Percentiles rank a stretch among this genome's conserved stretches.
Evolutionary conservation across 208 protist species (phyloP).

Genomic region (Endotrypanum monterogeii): DNA sequence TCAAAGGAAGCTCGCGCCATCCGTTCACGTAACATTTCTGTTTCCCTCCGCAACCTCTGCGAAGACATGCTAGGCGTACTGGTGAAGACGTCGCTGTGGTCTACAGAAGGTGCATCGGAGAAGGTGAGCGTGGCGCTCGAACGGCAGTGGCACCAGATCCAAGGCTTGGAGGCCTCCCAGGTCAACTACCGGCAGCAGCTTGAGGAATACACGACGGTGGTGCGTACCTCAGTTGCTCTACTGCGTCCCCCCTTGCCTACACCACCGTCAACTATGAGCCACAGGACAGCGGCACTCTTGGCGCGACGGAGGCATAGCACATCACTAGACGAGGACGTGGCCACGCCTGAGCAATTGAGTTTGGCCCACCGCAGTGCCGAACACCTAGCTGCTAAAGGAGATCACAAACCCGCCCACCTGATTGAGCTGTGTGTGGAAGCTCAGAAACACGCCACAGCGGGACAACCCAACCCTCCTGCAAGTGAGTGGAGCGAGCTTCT

Average conservation of each 20-base stretch:
- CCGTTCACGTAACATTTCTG: conserved; percentile 20
- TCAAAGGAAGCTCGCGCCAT: conserved; percentile 11
- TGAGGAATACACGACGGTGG: conserved; percentile 19
- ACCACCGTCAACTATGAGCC: not conserved
- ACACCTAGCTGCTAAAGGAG: conserved; percentile 15
- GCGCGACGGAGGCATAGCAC: conserved; percentile 7
- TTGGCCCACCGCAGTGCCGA: conserved; percentile 22
- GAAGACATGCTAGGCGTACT: conserved; percentile 52
- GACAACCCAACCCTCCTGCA: conserved; percentile 23
- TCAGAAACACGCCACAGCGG: conserved; percentile 1
- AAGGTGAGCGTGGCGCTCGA: conserved; percentile 50
- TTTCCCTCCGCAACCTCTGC: conserved; percentile 35
- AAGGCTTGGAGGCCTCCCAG: conserved; percentile 19
- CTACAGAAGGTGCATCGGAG: conserved; percentile 29
- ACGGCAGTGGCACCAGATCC: conserved; percentile 32
- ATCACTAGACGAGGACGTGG: not conserved
- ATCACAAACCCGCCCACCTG: conserved; percentile 13
- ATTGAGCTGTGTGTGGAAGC: conserved; percentile 14
- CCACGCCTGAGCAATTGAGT: conserved; percentile 9
- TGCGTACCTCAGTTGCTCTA: conserved; percentile 11
- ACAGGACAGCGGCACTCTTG: not conserved
- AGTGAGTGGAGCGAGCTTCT: conserved; percentile 31
- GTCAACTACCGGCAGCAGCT: conserved; percentile 16
- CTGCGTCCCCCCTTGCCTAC: conserved; percentile 7
- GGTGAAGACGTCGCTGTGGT: conserved; percentile 48